A percentile compares a stretch with the other conserved stretches of the same genome.
Evolutionary conservation across 805 yeast genomes (phyloP).

Genomic region (Ogataea salicorniae): DNA sequence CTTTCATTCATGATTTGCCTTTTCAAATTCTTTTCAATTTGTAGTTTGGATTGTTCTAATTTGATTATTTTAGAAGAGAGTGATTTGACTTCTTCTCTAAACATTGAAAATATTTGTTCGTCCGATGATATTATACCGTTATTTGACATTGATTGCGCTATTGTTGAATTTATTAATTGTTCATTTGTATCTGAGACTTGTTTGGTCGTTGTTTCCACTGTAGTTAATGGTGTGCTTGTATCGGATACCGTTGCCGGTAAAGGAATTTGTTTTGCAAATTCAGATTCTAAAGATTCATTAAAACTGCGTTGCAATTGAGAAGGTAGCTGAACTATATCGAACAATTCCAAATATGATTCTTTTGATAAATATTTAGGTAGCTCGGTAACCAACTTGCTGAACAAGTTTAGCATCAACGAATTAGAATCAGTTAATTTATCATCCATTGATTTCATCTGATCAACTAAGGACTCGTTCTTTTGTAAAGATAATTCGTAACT

Average conservation of each 20-base stretch:
- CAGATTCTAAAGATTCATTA: too few species aligned
- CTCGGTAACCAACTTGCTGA: too few species aligned
- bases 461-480: slow-evolving; percentile 4
- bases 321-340: too few species aligned
- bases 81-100: slow-evolving; percentile 26
- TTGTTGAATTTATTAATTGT: neutral
- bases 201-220: neutral
- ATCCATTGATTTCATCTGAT: neutral
- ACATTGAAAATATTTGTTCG: slow-evolving; percentile 24
- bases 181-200: neutral
- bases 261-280: too few species aligned
- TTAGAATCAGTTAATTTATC: neutral
- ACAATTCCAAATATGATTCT: too few species aligned
- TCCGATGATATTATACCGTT: slow-evolving; percentile 16
- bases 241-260: too few species aligned
- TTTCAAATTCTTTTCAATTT: slow-evolving; percentile 18
- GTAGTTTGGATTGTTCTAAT: slow-evolving; percentile 17
- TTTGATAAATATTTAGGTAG: too few species aligned
- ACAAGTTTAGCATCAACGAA: too few species aligned
- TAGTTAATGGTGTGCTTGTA: too few species aligned
- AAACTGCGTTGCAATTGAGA: too few species aligned
- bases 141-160: neutral
- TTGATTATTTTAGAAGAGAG: slow-evolving; percentile 19
- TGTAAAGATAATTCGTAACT: slow-evolving; percentile 4
- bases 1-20: slow-evolving; percentile 23